Evolutionary conservation across 768 basidiomycete genomes (phyloP).

Genomic region (Lepiota venenata): DNA sequence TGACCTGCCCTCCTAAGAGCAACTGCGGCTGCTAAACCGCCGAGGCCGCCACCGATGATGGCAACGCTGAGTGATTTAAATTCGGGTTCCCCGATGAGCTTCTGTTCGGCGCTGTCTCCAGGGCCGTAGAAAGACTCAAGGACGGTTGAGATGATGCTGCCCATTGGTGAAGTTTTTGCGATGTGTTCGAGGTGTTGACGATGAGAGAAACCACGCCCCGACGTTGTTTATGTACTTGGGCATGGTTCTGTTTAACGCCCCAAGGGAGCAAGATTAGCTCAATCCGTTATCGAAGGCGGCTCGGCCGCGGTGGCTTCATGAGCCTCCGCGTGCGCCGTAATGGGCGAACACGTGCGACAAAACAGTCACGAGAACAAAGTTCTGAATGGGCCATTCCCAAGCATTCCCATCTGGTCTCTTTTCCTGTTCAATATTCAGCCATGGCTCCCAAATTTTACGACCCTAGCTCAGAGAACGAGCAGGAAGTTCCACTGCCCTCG

Average conservation of each 20-base stretch:
- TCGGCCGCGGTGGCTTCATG: too few species aligned
- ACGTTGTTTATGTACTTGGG: not conserved
- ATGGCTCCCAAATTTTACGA: conserved; percentile 27
- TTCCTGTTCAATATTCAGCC: not conserved
- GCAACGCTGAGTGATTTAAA: conserved; percentile 18
- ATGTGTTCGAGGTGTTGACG: not conserved
- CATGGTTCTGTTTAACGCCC: not conserved
- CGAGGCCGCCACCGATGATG: conserved; percentile 18
- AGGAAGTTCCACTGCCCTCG: conserved; percentile 38
- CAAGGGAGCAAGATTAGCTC: not conserved
- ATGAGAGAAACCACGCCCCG: not conserved
- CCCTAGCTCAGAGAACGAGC: conserved; percentile 34
- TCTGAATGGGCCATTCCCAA: too few species aligned
- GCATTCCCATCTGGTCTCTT: too few species aligned
- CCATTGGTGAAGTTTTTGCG: not conserved
- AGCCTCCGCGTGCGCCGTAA: too few species aligned
- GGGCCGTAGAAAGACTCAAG: not conserved
- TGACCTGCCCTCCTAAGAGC: conserved; percentile 30
- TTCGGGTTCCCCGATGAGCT: not conserved
- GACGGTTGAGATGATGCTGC: not conserved
- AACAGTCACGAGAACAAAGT: too few species aligned
- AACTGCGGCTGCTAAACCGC: conserved; percentile 19
- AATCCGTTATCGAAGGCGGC: too few species aligned
- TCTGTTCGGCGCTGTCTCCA: not conserved
- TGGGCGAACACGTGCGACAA: too few species aligned